Base-by-base conservation (phyloP, 345 rosid genomes). In the Hypericum androsaemum region DNA sequence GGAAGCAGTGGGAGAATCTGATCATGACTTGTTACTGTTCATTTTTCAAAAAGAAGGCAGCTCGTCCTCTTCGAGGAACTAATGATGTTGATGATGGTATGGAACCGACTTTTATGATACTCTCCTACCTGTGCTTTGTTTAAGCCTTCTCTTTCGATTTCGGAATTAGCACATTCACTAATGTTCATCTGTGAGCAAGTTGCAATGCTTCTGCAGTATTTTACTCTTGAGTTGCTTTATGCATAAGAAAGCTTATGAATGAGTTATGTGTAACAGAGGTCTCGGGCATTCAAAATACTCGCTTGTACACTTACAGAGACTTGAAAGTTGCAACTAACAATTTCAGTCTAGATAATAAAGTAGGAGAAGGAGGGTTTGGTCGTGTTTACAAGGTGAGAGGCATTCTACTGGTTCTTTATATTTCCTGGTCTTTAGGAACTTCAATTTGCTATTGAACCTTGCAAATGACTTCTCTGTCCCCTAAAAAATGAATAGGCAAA, bases 281-380 rank as follows among this genome's bases (percentile, higher is more conserved):
- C 62, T 80, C 80, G 35, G 60, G 74, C 37, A 66, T 72, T 47
- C 75, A 65, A 16, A 77, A 74, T 47, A 60, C 64, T 39, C 58
- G 0, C 41, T 50, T 64, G 22, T 84, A 70, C 66, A 8, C 70
- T 50, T 81, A 80, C 57, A 63, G 12, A 49, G 88, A 84, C 45
- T 55, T 84, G 67, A 60, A 39, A 47, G 5, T 58, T 57, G 94
- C 94, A 13, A 74, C 94, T 7, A 67, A 56, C 22, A 57, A 73
- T 62, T 84, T 84, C 61, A 65, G 67, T 57, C 62, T 47, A 12
- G 68, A 66, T 46, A 78, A 80, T 56, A 81, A 74, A 68, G 65
- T 84, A 51, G 94, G 94, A 36, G 74, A 79, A 60, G 94, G 94
- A 13, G 94, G 88, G 59, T 81, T 81, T 39, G 94, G 88, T 54